Base-by-base conservation (phyloP, 495 filamentous ascomycete species). In the Xylaria castorea region DNA sequence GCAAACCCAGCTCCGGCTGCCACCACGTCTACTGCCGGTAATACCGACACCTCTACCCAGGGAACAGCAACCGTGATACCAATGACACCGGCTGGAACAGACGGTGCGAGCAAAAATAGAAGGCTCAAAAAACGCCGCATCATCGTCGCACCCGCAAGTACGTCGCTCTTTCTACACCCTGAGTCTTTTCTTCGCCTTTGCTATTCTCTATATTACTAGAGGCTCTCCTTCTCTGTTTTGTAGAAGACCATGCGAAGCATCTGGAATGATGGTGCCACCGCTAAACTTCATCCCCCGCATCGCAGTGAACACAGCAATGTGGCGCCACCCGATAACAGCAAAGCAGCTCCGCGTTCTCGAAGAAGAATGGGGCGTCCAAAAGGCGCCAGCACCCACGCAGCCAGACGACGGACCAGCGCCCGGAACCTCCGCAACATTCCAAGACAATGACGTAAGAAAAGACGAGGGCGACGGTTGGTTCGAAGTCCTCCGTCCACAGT, bases 301-400 rank as follows among this genome's bases (percentile, higher is more conserved):
- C 53, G 51, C 34, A 72, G 70, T 97, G 93, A 95, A 97, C 82
- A 93, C 90, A n/a, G 90, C 89, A 3, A 97, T 97, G 95, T 97
- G 91, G 91, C 83, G 84, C 65, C 92, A 97, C 81, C 94, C 94
- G 22, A 81, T 97, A 50, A 97, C 94, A 0, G 83, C 77, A 60
- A 88, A 89, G 73, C 92, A 97, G 66, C 78, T 97, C 12, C 75
- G 78, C n/a, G 80, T 92, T 0, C 81, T 97, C 46, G 83, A 88
- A 69, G 88, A 91, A n/a, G 91, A 94, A 66, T 95, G 93, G 92
- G 90, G 87, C 42, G 81, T 89, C 68, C 76, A 73, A 68, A 48
- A 58, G 46, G 12, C 61, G 12, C 1, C 57, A 40, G 46, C 66
- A 25, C 27, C 48, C 63, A 60, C 32, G 5, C 40, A 63, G 2